Conservation (phyloP, 495 filamentous ascomycete genomes). For the Penicillium simplicissimum region DNA sequence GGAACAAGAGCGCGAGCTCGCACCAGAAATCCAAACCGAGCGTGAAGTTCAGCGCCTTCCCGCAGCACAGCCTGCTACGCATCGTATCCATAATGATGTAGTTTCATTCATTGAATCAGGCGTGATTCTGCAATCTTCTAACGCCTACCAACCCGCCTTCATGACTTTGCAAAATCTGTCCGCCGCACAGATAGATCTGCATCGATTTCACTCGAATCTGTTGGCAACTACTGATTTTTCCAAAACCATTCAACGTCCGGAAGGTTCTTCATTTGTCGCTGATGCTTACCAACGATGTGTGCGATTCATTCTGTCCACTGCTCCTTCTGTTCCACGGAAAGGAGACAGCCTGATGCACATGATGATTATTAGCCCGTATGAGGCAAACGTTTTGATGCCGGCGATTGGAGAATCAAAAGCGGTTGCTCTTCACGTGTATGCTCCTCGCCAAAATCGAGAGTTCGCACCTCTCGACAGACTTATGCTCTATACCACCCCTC, state of each 20-base stretch:
- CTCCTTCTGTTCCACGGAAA: slow-evolving; percentile 8
- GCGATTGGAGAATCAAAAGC: slow-evolving; percentile 38
- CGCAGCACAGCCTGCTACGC: slow-evolving; percentile 32
- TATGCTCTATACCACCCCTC: slow-evolving; percentile 32
- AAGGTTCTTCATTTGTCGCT: slow-evolving; percentile 9
- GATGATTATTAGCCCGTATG: slow-evolving; percentile 62
- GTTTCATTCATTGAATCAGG: slow-evolving; percentile 29
- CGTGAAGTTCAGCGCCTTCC: slow-evolving; percentile 53
- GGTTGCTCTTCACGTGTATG: slow-evolving; percentile 57
- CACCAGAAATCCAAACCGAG: slow-evolving; percentile 63
- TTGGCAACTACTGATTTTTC: slow-evolving; percentile 60
- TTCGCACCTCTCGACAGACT: slow-evolving; percentile 52
- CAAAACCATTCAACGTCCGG: slow-evolving; percentile 38
- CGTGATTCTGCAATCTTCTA: slow-evolving; percentile 16
- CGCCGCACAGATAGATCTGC: slow-evolving; percentile 33
- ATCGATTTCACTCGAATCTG: slow-evolving; percentile 43
- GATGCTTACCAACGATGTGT: slow-evolving; percentile 59
- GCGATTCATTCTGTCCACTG: slow-evolving; percentile 50
- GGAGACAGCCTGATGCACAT: slow-evolving; percentile 27
- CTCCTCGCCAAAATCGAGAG: slow-evolving; percentile 49
- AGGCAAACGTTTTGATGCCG: slow-evolving; percentile 56
- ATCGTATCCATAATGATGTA: slow-evolving; percentile 46
- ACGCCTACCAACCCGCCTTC: slow-evolving; percentile 52
- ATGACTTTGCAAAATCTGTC: slow-evolving; percentile 40
- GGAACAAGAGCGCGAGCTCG: slow-evolving; percentile 70